Evolutionary conservation across 2,329 filamentous ascomycete species (phyloP), one percentile per base, ranked within the genome.

Genomic region (Lachnellula hyalina): DNA sequence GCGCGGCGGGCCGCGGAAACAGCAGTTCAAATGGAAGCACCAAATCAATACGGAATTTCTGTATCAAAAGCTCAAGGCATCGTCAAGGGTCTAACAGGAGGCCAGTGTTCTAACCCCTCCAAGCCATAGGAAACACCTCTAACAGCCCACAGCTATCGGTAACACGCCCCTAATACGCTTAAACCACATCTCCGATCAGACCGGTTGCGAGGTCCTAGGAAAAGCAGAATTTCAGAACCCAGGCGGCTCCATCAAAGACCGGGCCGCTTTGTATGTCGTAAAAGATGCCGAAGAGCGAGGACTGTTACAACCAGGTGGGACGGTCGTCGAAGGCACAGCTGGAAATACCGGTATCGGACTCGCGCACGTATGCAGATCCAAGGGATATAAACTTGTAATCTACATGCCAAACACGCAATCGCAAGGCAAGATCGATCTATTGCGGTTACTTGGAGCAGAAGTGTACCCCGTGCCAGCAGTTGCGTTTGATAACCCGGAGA

Each of bases 391-490:
- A 71, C 85, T 96, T 49, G 92, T 97, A 69, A 99, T 99, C 71
- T 99, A 97, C 83, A 97, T 99, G 94, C 94, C 94, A 66, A 89
- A 99, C 78, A 97, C 93, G 48, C 94, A 97, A 76, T 96, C 92
- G 19, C 93, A 96, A 75, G 94, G 92, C 71, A 99, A 99, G 79
- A 89, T 99, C 70, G 94, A 97, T 72, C 81, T 99, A 51, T 78
- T 99, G 61, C 82, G 93, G 8, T 78, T 97, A 36, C 82, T 99
- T 9, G 94, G 94, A 61, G 94, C 94, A 25, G 92, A 97, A 73
- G 94, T 99, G 35, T 89, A 96, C 74, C 92, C 94, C 17, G 94
- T 99, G 0, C 94, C 94, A 15, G 94, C 93, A 7, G 94, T 97
- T 15, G 87, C 94, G 3, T 97, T 96, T 68, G 92, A 97, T 60